Evolutionary conservation across 2,329 filamentous ascomycete species (phyloP).

Genomic region (Trichoderma breve): DNA sequence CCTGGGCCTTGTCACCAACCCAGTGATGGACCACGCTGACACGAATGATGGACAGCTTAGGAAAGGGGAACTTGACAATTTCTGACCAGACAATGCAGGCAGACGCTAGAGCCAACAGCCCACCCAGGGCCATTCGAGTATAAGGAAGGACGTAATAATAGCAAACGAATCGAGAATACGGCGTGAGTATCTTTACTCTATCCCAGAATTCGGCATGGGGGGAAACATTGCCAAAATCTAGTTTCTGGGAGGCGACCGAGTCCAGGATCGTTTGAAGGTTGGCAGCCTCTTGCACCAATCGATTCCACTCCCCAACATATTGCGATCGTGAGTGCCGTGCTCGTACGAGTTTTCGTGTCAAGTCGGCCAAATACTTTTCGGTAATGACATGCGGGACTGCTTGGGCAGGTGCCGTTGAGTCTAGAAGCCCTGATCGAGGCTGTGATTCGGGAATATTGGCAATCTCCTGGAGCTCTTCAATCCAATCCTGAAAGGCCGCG

Average conservation of each 20-base stretch:
- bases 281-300: constrained; percentile 69
- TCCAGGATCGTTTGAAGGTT: constrained; percentile 80
- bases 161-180: constrained; percentile 76
- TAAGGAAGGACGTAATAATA: constrained; percentile 73
- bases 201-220: constrained; percentile 55
- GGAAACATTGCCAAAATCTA: constrained; percentile 67
- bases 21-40: constrained; percentile 73
- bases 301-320: constrained; percentile 83
- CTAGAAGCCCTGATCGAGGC: constrained; percentile 42
- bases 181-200: constrained; percentile 64
- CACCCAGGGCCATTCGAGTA: constrained; percentile 62
- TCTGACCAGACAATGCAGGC: constrained; percentile 90
- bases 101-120: constrained; percentile 70
- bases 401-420: constrained; percentile 43
- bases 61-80: constrained; percentile 77
- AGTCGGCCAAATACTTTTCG: constrained; percentile 85
- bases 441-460: constrained; percentile 65
- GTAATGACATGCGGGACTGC: constrained; percentile 78
- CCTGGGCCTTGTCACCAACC: constrained; percentile 65
- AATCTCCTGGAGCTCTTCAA: constrained; percentile 85
- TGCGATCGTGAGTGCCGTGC: constrained; percentile 80
- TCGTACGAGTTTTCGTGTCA: constrained; percentile 77
- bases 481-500: constrained; percentile 82
- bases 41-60: constrained; percentile 68
- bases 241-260: constrained; percentile 73